Evolutionary conservation across 441 rosid species (phyloP).

Genomic region (Jatropha multifida): DNA sequence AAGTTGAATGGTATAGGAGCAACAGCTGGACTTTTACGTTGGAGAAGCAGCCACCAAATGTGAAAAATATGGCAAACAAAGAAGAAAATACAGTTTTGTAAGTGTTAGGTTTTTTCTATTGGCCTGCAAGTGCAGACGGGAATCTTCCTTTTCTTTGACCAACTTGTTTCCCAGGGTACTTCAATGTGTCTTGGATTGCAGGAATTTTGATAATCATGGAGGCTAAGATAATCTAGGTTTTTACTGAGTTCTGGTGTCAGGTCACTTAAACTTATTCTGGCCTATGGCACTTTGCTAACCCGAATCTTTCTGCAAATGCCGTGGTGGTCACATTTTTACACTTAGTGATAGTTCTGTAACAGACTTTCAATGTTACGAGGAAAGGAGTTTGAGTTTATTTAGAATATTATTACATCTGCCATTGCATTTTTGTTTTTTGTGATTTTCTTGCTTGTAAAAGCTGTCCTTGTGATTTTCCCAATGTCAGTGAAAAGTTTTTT

Average conservation of each 20-base stretch:
- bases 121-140: not conserved
- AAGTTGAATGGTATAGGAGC: conserved; percentile 16
- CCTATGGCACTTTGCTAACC: not conserved
- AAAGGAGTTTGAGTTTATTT: not conserved
- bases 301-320: not conserved
- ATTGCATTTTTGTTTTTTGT: not conserved
- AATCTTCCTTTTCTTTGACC: not conserved
- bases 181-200: conserved; percentile 15
- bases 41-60: not conserved
- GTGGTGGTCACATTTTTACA: not conserved
- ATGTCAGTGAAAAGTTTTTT: no score
- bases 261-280: not conserved
- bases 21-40: conserved; percentile 13
- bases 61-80: conserved; percentile 17
- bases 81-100: conserved; percentile 11
- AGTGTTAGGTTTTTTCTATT: conserved; percentile 3
- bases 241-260: conserved; percentile 32
- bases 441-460: not conserved
- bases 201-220: conserved; percentile 20
- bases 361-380: not conserved
- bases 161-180: conserved; percentile 4
- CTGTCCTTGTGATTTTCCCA: no score
- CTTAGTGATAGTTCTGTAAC: not conserved
- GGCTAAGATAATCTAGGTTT: not conserved
- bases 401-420: not conserved